Percentiles rank a stretch among this genome's conserved stretches.
Conservation (phyloP, 78 protist genomes). For the Dictyostelium brefeldianum region DNA sequence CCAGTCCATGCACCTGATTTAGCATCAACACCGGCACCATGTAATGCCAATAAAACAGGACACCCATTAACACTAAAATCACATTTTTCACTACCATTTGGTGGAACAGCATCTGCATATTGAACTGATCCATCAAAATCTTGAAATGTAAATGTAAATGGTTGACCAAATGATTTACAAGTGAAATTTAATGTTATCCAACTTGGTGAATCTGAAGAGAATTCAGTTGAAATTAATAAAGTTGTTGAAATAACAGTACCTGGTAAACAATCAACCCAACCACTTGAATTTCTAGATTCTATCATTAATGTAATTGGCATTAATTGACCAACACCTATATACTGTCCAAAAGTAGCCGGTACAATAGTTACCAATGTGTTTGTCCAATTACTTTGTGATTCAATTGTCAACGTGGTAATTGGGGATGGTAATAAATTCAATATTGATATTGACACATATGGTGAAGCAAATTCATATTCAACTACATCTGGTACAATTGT, state of each 20-base stretch:
- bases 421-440: slow-evolving; percentile 24
- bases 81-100: background rate
- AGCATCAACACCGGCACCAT: slow-evolving; percentile 81
- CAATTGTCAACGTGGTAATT: background rate
- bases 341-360: background rate
- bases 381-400: too few species aligned
- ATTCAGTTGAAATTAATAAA: background rate
- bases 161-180: slow-evolving; percentile 52
- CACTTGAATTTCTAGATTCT: background rate
- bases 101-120: slow-evolving; percentile 72
- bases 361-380: too few species aligned
- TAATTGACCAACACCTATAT: slow-evolving; percentile 47
- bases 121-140: slow-evolving; percentile 70
- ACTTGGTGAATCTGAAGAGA: background rate
- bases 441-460: slow-evolving; percentile 16
- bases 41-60: slow-evolving; percentile 59
- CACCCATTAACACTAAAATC: background rate
- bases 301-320: slow-evolving; percentile 34
- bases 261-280: background rate
- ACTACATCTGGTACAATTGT: slow-evolving; percentile 36
- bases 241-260: background rate
- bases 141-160: slow-evolving; percentile 63
- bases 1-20: slow-evolving; percentile 45
- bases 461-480: slow-evolving; percentile 34
- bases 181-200: slow-evolving; percentile 31